Evolutionary conservation across 225 moss, liverwort and hornwort species (phyloP).

Genomic region (Marchantia polymorpha): DNA sequence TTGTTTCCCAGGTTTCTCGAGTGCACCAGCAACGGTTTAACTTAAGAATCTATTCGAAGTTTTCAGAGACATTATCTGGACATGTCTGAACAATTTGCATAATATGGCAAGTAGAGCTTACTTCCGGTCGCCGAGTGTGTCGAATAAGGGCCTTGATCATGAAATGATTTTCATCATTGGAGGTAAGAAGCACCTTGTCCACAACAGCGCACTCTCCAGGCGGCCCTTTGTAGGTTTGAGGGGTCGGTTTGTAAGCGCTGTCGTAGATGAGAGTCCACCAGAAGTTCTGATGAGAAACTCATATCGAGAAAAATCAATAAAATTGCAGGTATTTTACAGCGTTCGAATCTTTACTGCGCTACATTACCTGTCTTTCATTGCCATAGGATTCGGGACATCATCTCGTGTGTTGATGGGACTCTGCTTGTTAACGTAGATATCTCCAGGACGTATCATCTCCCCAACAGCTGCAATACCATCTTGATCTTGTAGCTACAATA

Average conservation of each 20-base stretch:
- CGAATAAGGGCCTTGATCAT: conserved; percentile 95
- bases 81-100: neutral
- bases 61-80: neutral
- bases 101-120: conserved; percentile 25
- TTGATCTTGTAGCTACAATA: conserved; percentile 81
- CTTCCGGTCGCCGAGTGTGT: conserved; percentile 99
- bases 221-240: conserved; percentile 97
- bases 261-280: neutral
- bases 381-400: conserved; percentile 80
- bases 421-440: conserved; percentile 97
- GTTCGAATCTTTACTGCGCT: neutral
- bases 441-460: conserved; percentile 95
- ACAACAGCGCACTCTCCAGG: conserved; percentile 97
- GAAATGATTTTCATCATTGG: conserved; percentile 96
- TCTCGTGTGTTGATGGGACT: conserved; percentile 88
- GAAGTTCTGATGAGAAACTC: no score
- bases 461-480: conserved; percentile 99
- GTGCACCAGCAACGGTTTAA: no score
- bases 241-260: conserved; percentile 96
- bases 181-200: conserved; percentile 92
- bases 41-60: neutral
- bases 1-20: no score
- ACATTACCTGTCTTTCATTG: conserved; percentile 87
- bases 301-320: neutral
- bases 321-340: no score